Evolutionary conservation across 2,329 filamentous ascomycete species (phyloP), one percentile per base, ranked within the genome.

Genomic region (Phialophora macrospora): DNA sequence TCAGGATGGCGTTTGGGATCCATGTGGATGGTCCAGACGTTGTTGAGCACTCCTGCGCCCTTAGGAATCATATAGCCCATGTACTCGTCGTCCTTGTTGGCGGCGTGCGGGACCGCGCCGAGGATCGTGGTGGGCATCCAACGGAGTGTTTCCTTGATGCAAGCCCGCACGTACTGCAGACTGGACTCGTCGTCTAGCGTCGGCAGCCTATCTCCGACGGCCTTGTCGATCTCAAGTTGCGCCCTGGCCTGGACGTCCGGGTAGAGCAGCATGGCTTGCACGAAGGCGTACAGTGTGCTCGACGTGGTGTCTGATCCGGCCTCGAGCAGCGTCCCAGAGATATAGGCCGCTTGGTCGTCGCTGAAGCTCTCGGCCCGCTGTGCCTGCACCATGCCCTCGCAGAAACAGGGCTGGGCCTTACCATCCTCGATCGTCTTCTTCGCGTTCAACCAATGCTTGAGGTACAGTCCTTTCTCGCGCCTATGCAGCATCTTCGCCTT

Each of bases 91-190:
- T 68, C 68, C 28, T 70, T 56, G 20, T 60, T 71, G 9, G 60
- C 61, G 3, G 65, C 63, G 60, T 74, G 72, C 8, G 70, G 72
- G 1, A 72, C 65, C 2, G 63, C 66, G 6, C 67, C 69, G 8
- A 73, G 52, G 24, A 71, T 70, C 5, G 64, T 58, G 8, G 69
- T 64, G 0, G 84, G 83, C 4, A 84, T 78, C 83, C 85, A 87
- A 1, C 85, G 80, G 7, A 87, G 75, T 0, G 83, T 78, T 66
- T 88, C 86, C 65, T 86, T 86, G 20, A 86, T 78, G 9, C 85
- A 77, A 1, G 81, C 82, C 14, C 80, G 78, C 46, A 86, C 73
- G 69, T 87, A 87, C 0, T 83, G 84, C 7, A 88, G 72, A 1
- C 75, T 73, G 0, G 77, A 73, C 14, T 78, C 77, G 69, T 87